Evolutionary conservation across 495 filamentous ascomycete genomes (phyloP).

Genomic region (Glonium stellatum): DNA sequence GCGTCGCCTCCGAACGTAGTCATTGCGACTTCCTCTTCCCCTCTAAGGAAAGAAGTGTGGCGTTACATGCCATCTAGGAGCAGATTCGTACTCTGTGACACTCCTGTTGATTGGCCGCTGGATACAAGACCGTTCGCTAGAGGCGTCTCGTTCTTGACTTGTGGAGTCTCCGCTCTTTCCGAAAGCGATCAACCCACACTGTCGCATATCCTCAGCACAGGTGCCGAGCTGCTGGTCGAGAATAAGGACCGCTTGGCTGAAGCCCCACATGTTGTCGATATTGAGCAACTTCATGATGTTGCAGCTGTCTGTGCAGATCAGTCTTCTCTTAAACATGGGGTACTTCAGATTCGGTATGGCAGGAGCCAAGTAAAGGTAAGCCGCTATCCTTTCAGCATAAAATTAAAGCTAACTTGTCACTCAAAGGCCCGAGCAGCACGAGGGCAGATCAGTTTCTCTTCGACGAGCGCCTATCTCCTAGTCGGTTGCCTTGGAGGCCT

Average conservation of each 20-base stretch:
- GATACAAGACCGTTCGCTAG: not conserved
- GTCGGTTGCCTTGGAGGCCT: conserved; percentile 20
- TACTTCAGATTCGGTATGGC: too few relatives aligned
- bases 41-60: not conserved
- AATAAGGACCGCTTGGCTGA: too few relatives aligned
- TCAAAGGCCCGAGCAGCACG: not conserved
- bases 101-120: not conserved
- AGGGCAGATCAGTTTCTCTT: not conserved
- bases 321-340: too few relatives aligned
- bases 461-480: conserved; percentile 15
- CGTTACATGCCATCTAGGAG: not conserved
- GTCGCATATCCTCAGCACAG: not conserved
- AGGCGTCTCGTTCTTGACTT: not conserved
- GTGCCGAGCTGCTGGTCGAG: too few relatives aligned
- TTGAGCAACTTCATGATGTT: too few relatives aligned
- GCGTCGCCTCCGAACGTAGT: too few relatives aligned
- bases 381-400: too few relatives aligned
- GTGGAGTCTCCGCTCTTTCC: not conserved
- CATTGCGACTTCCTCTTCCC: not conserved
- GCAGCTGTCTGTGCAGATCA: too few relatives aligned
- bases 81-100: not conserved
- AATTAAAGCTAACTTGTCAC: too few relatives aligned
- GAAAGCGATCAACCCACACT: not conserved
- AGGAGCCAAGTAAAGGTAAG: too few relatives aligned
- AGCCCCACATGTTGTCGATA: too few relatives aligned